These are phyloP conservation scores for Stenocarpella maydis DNA, from an alignment of 2,329 filamentous ascomycete genomes.

Conservation along the genomic window DNA sequence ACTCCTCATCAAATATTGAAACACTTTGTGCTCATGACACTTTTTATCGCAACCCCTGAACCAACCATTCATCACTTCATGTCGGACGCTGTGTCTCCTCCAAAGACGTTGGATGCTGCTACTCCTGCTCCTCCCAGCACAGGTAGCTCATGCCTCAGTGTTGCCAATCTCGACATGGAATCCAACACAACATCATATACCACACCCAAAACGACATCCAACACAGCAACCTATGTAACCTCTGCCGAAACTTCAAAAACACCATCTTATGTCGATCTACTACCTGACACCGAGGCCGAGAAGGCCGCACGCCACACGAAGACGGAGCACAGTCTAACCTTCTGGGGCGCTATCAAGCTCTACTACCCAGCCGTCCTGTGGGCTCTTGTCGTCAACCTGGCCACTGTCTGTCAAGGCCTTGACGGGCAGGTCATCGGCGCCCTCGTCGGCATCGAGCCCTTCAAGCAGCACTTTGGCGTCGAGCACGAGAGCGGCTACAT, in stretches of 20 bases:
- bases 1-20: neutral
- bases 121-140: neutral
- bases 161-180: neutral
- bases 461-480: constrained; percentile 22
- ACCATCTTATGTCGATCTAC: neutral
- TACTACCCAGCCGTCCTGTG: constrained; percentile 31
- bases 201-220: neutral
- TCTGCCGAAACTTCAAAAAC: neutral
- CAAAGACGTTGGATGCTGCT: neutral
- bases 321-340: constrained; percentile 26
- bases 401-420: constrained; percentile 24
- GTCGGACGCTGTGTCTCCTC: neutral
- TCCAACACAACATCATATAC: neutral
- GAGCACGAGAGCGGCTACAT: constrained; percentile 7
- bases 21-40: neutral
- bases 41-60: too few relatives aligned
- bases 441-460: constrained; percentile 21
- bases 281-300: neutral
- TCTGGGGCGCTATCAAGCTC: constrained; percentile 18
- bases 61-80: neutral
- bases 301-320: constrained; percentile 8
- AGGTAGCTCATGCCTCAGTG: neutral
- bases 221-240: neutral
- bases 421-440: constrained; percentile 29
- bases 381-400: constrained; percentile 26